Evolutionary conservation across 106 monocot species (phyloP), one percentile per base, ranked within the genome.

Genomic region (Xerophyta viscosa): DNA sequence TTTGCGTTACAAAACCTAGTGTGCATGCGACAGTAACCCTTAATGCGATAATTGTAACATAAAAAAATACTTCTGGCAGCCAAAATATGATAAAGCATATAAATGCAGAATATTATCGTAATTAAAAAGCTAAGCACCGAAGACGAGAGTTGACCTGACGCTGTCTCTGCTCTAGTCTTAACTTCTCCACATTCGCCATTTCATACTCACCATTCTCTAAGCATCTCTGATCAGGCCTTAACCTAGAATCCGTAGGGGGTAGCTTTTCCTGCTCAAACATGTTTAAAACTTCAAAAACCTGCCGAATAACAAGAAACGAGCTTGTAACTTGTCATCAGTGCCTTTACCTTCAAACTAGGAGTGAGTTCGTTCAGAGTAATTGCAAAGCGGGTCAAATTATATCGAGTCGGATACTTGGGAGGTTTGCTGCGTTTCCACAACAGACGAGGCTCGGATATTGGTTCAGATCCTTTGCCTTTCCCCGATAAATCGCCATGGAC

Each of bases 201-300:
- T 79, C 77, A 69, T 73, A 82, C 43, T 82, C 77, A 3, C 82
- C 82, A 62, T 82, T 77, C 54, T 82, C 82, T 17, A 82, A 45
- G 31, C 65, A 64, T 14, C 84, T 45, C 48, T 91, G 90, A 28
- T 91, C 90, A 50, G 90, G 90, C 29, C 90, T 65, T 17, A 81
- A 69, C 28, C 90, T 73, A 33, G 90, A 84, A 66, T 91, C 90
- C 14, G 90, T 91, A 41, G 84, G 84, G n/a, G 89, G 84, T 54
- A 84, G 73, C 50, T 63, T 84, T 50, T 74, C 84, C 80, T 84
- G 52, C 61, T 77, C 63, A 76, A 60, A n/a, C n/a, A 71, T 3
- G 27, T 54, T 29, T 22, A 39, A 24, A 68, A 51, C 10, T 43
- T 28, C 60, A 64, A 71, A 27, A 24, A 26, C 37, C 25, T 2